Conservation (phyloP, 768 basidiomycete genomes). For the Boletus vermiculosoides region DNA sequence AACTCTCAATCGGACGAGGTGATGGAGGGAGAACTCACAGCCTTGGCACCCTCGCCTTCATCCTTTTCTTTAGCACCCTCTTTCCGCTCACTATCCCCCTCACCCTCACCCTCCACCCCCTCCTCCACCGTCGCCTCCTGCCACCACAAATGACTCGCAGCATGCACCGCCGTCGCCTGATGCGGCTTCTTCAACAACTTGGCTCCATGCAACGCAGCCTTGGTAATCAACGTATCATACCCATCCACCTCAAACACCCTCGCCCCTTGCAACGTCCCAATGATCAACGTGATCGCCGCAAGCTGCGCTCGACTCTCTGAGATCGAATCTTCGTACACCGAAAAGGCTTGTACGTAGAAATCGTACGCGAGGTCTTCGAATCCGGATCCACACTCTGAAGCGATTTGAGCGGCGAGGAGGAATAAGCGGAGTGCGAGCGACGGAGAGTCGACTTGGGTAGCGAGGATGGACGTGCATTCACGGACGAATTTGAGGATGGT, state of each 20-base stretch:
- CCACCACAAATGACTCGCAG: slow-evolving; percentile 99
- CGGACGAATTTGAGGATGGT: slow-evolving; percentile 91
- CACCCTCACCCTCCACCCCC: slow-evolving; percentile 33
- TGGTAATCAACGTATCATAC: slow-evolving; percentile 96
- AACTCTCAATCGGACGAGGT: neutral
- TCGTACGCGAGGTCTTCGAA: slow-evolving; percentile 98
- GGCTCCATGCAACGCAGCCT: slow-evolving; percentile 96
- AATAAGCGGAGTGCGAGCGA: slow-evolving; percentile 92
- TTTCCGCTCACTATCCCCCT: slow-evolving; percentile 16
- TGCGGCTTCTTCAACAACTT: slow-evolving; percentile 98
- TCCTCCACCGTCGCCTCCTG: slow-evolving; percentile 59
- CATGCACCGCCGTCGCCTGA: slow-evolving; percentile 90
- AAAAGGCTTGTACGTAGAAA: slow-evolving; percentile 96
- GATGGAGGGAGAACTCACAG: slow-evolving; percentile 46
- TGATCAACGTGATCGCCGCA: slow-evolving; percentile 95
- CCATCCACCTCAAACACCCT: slow-evolving; percentile 93
- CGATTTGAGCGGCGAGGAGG: slow-evolving; percentile 92
- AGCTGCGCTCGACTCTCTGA: slow-evolving; percentile 94
- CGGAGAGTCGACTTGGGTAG: slow-evolving; percentile 89
- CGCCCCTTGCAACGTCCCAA: slow-evolving; percentile 84
- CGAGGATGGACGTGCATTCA: slow-evolving; percentile 89
- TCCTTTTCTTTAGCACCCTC: slow-evolving; percentile 32
- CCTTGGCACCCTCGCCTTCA: slow-evolving; percentile 47
- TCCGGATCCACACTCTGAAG: slow-evolving; percentile 89
- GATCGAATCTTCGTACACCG: slow-evolving; percentile 96